Evolutionary conservation across 23 red algal genomes (phyloP).

Genomic region (Gracilaria vermiculophylla): DNA sequence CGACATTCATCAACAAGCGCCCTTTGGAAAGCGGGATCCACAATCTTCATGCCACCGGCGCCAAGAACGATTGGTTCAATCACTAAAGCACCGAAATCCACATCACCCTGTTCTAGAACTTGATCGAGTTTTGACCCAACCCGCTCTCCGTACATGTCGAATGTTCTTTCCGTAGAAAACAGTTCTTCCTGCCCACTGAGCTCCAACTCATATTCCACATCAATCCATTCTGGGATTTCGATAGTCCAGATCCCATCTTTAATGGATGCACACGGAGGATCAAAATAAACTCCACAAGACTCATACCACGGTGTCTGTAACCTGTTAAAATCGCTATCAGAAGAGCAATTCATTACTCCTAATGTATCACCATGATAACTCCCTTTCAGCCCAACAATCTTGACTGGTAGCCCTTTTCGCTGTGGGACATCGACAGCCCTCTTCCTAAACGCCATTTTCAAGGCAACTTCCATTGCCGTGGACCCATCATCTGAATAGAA

Average conservation of each 20-base stretch:
- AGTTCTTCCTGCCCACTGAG: slow-evolving; percentile 19
- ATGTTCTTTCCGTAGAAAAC: slow-evolving; percentile 22
- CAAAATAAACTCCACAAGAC: slow-evolving; percentile 71
- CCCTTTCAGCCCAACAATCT: slow-evolving; percentile 70
- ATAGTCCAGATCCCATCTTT: slow-evolving; percentile 75
- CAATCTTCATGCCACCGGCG: slow-evolving; percentile 94
- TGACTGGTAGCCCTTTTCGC: slow-evolving; percentile 40
- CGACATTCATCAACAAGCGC: slow-evolving; percentile 71
- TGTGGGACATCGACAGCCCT: slow-evolving; percentile 45
- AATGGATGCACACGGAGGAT: slow-evolving; percentile 60
- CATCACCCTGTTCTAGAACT: slow-evolving; percentile 2
- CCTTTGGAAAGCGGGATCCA: slow-evolving; percentile 86
- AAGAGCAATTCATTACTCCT: slow-evolving; percentile 93
- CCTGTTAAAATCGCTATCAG: slow-evolving; percentile 78
- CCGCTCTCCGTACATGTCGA: slow-evolving; percentile 16
- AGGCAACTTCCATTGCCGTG: slow-evolving; percentile 92
- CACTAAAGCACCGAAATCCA: slow-evolving; percentile 74
- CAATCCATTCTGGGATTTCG: slow-evolving; percentile 43
- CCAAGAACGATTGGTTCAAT: slow-evolving; percentile 94
- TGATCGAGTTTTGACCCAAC: slow-evolving; percentile 46
- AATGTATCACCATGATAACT: slow-evolving; percentile 99
- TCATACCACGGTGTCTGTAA: slow-evolving; percentile 94
- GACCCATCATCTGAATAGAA: slow-evolving; percentile 97
- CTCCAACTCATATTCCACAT: background rate
- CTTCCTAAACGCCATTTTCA: slow-evolving; percentile 97